Percentiles rank a stretch among this genome's conserved stretches.
Evolutionary conservation across 441 rosid species (phyloP).

Genomic region (Pelargonium citronellum): DNA sequence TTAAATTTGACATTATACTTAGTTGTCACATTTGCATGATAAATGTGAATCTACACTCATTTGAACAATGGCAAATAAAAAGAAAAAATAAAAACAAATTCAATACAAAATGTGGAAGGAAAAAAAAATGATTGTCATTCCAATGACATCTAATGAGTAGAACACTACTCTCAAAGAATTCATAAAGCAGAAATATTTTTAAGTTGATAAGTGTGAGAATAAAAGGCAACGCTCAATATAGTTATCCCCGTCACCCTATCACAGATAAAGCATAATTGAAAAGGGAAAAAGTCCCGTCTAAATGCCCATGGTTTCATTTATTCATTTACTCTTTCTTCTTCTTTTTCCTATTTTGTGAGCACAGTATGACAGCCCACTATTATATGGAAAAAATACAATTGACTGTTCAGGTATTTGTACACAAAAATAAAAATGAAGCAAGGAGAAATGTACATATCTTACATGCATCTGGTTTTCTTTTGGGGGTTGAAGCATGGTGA

Average conservation of each 20-base stretch:
- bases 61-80: too few relatives aligned
- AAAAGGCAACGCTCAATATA: not conserved
- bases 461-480: too few relatives aligned
- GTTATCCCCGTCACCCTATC: not conserved
- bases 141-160: not conserved
- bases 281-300: not conserved
- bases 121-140: not conserved
- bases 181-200: not conserved
- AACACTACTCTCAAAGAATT: not conserved
- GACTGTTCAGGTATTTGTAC: not conserved
- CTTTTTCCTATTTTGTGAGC: not conserved
- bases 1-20: not conserved
- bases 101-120: too few relatives aligned
- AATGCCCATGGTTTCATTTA: not conserved
- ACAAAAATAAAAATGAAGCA: not conserved
- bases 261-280: not conserved
- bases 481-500: not conserved
- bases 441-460: not conserved
- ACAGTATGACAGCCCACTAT: not conserved
- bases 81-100: too few relatives aligned
- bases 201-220: not conserved
- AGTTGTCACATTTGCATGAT: not conserved
- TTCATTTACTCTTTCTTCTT: too few relatives aligned
- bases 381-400: not conserved
- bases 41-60: not conserved